These are phyloP conservation scores for Aspergillus sp. DNA, from an alignment of 2,329 filamentous ascomycete species.

Conservation along the genomic window DNA sequence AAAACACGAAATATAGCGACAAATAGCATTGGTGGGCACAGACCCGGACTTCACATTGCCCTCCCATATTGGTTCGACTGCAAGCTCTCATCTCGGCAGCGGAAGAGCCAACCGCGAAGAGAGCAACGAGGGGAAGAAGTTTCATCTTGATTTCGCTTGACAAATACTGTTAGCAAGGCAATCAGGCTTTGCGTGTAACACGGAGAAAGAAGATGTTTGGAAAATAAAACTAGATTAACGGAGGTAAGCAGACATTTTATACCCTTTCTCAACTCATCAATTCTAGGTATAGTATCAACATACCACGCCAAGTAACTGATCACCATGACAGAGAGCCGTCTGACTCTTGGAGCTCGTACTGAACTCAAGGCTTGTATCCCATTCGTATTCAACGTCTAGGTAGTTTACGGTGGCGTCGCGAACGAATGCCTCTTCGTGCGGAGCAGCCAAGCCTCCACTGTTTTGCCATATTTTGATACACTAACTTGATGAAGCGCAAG, in stretches of 20 bases:
- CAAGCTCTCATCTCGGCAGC: background rate
- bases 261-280: background rate
- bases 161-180: no score
- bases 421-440: background rate
- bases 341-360: background rate
- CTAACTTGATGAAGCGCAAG: no score
- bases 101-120: background rate
- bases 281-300: background rate
- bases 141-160: background rate
- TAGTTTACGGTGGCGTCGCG: background rate
- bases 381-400: background rate
- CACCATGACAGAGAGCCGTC: background rate
- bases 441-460: background rate
- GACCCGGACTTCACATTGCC: background rate
- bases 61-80: background rate
- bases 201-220: background rate
- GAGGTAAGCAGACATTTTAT: background rate
- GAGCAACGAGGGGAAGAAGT: background rate
- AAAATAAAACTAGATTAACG: background rate
- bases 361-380: background rate
- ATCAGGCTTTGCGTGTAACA: no score
- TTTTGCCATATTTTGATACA: background rate
- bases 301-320: background rate
- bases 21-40: background rate
- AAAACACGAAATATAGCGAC: no score